These are phyloP conservation scores for Pseudophaeomoniella oleicola DNA, from an alignment of 2,329 filamentous ascomycete genomes.

Conservation along the genomic window DNA sequence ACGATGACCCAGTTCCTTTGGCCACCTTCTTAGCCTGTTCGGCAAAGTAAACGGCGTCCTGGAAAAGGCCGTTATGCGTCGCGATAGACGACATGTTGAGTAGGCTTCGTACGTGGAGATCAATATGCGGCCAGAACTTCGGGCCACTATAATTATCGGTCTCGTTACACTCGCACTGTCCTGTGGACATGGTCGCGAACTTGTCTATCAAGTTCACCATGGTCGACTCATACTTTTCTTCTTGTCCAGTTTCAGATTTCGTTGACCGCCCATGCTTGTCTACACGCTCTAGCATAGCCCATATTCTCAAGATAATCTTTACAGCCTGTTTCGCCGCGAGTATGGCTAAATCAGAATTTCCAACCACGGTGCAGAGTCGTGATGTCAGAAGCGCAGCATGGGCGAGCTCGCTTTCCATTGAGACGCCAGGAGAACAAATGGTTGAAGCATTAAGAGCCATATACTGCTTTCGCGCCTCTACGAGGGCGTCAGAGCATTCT, in stretches of 20 bases:
- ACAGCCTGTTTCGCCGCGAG: conserved; percentile 34
- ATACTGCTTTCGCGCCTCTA: neutral
- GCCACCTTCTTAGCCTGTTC: conserved; percentile 73
- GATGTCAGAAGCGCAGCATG: conserved; percentile 52
- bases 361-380: conserved; percentile 45
- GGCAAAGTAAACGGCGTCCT: conserved; percentile 77
- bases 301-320: conserved; percentile 33
- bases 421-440: conserved; percentile 7
- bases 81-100: conserved; percentile 65
- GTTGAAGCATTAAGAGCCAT: neutral
- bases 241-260: no score
- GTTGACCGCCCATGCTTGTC: conserved; percentile 4
- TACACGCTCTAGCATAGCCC: conserved; percentile 34
- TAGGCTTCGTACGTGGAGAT: conserved; percentile 56
- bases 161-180: conserved; percentile 9
- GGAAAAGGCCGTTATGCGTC: conserved; percentile 69
- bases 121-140: conserved; percentile 66
- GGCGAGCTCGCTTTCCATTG: conserved; percentile 37
- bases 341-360: conserved; percentile 29
- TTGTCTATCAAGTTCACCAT: no score
- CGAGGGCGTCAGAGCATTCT: neutral
- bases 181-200: neutral
- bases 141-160: conserved; percentile 38
- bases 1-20: conserved; percentile 45
- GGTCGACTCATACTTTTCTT: no score